phyloP scores from a whole-genome alignment of 2,329 filamentous ascomycete genomes.

The Alternaria sp. region DNA sequence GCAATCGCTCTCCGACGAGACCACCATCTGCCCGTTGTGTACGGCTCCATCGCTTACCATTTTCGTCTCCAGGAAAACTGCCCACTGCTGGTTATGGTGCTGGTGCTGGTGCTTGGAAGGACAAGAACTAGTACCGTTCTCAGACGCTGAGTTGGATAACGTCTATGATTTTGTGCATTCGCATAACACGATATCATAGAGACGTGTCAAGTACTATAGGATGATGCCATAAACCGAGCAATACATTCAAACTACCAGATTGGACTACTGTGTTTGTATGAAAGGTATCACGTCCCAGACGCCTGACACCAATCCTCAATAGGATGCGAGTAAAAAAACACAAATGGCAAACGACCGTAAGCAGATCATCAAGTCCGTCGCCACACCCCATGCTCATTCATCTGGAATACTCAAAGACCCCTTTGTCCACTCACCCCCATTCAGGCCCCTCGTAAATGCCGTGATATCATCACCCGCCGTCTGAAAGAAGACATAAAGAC shows the following conservation, averaged over 20 bases:
- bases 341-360: not conserved
- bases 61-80: conserved; percentile 29
- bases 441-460: conserved; percentile 35
- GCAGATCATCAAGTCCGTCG: not conserved
- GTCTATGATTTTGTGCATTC: not conserved
- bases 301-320: not conserved
- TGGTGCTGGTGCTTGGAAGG: conserved; percentile 13
- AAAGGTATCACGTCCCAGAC: not conserved
- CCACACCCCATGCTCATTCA: not conserved
- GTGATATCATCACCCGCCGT: conserved; percentile 41
- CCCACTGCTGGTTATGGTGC: conserved; percentile 10
- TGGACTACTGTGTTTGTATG: not conserved
- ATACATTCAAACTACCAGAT: not conserved
- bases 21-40: conserved; percentile 6
- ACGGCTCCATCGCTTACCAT: conserved; percentile 30
- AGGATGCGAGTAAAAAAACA: not conserved
- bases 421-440: conserved; percentile 41
- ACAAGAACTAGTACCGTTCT: not conserved
- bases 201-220: not conserved
- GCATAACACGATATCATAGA: not conserved
- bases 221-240: not conserved
- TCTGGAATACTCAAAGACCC: conserved; percentile 37
- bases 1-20: conserved; percentile 8
- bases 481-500: conserved; percentile 47
- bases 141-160: no score